phyloP scores from a whole-genome alignment of 78 protist species.

The Dictyostelium capitatum region DNA sequence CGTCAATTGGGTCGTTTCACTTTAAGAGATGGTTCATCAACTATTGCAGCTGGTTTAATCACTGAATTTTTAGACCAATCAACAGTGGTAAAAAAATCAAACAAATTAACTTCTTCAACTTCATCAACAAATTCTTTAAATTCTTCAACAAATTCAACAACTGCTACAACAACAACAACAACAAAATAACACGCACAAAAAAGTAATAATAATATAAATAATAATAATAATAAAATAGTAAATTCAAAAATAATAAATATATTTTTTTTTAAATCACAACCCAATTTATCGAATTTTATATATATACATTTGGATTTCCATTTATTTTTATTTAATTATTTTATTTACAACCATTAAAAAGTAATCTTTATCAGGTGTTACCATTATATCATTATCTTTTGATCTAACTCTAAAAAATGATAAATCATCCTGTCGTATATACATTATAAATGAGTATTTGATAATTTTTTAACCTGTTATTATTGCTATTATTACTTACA shows the following conservation, averaged over 20 bases:
- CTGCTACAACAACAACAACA: background rate
- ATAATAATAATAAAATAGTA: too few species aligned
- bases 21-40: constrained; percentile 70
- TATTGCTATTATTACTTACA: background rate
- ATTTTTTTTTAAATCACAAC: too few species aligned
- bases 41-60: constrained; percentile 84
- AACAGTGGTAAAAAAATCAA: background rate
- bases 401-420: constrained; percentile 81
- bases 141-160: background rate
- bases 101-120: background rate
- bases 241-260: too few species aligned
- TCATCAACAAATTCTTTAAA: background rate
- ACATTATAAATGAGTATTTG: background rate
- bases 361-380: constrained; percentile 66
- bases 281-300: too few species aligned
- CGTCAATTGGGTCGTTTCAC: constrained; percentile 87
- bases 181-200: too few species aligned
- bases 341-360: constrained; percentile 63
- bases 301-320: too few species aligned
- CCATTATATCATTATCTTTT: constrained; percentile 73
- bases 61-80: constrained; percentile 56
- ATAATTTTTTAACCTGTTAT: background rate
- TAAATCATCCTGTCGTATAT: constrained; percentile 34
- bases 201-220: too few species aligned
- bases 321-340: constrained; percentile 11